Evolutionary conservation across 208 protist genomes (phyloP), one percentile per base, ranked within the genome.

Genomic region (Crithidia acanthocephali): DNA sequence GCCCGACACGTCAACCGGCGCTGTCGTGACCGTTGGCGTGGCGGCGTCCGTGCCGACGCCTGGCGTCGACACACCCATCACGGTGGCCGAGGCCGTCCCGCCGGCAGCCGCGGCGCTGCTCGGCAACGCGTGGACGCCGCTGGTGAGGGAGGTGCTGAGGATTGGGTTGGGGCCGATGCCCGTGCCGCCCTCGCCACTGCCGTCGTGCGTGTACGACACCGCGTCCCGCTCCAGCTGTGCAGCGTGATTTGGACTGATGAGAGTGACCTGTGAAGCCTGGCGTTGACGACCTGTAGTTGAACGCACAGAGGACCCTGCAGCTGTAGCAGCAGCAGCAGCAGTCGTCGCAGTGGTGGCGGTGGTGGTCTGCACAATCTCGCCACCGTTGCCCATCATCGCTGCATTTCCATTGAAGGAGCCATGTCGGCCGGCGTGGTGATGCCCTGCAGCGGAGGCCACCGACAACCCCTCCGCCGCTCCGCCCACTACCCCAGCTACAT

Each of bases 241-340:
- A 1, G 60, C 16, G 71, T 76, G 71, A 5, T 61, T 76, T 0
- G 71, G 71, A 35, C 71, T 64, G 22, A 76, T 18, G 4, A 69
- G 50, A 2, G 59, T 76, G 13, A 69, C 71, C 5, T 63, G 40
- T 0, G 70, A 61, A 2, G 51, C 22, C 52, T 75, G 70, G 7
- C 70, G 70, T 45, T 62, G 60, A 7, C 70, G 60, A n/a, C 48
- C 50, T 11, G 57, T 50, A 53, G 23, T 9, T 28, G 22, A 22
- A 28, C 48, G 23, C 22, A 6, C 8, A 9, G 23, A 9, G 23
- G 48, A 23, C 15, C 2, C 28, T 58, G 35, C 5, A 40, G 35
- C 35, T 11, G 35, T 11, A 40, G 11, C 35, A 11, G 35, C 35
- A 11, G 35, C 35, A 11, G 35, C 35, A 11, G 35, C 35, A 11